Base-by-base conservation (phyloP, 2,329 filamentous ascomycete genomes). In the Diaporthe nobilis region DNA sequence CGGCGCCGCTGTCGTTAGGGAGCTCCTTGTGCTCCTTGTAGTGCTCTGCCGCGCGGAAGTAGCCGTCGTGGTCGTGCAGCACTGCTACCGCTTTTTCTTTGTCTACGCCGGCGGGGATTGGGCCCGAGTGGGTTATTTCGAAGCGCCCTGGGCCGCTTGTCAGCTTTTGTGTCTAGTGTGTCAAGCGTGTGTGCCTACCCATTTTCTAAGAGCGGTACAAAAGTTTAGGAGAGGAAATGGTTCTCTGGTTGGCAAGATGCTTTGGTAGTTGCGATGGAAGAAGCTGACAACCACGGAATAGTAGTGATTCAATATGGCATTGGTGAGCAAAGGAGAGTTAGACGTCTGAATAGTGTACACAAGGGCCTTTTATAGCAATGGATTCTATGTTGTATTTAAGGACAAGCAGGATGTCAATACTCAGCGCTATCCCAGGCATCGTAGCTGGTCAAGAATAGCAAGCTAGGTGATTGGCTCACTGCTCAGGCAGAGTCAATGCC, bases 1-100 rank as follows among this genome's bases (percentile, higher is more conserved):
- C 31, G 20, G 20, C 15, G 44, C 47, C 63, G 65, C 31, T 22
- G 65, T 53, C 22, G 31, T 15, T 20, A 2, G 65, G 65, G 1
- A 39, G 31, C 47, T 53, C 47, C 31, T 68, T 72, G 70, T 60
- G 70, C 31, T 61, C 55, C 31, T 49, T 44, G 42, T 60, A 72
- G 70, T 72, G 70, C 15, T 72, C 70, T 47, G 70, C 51, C 6
- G 70, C 57, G 31, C 57, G n/a, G 70, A 72, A 72, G 57, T 47
- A 72, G 39, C 31, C 53, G 31, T 39, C 70, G n/a, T 72, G 70
- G 31, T 72, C 55, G 55, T 53, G 70, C 55, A 72, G 37, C 28
- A 72, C 55, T 8, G 42, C 39, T n/a, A 72, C 53, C 9, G 70
- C 70, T 22, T 72, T 72, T 25, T 61, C 55, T 37, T 61, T 72